These are phyloP conservation scores for Fusarium algeriense DNA, from an alignment of 2,329 filamentous ascomycete species.

Conservation along the genomic window DNA sequence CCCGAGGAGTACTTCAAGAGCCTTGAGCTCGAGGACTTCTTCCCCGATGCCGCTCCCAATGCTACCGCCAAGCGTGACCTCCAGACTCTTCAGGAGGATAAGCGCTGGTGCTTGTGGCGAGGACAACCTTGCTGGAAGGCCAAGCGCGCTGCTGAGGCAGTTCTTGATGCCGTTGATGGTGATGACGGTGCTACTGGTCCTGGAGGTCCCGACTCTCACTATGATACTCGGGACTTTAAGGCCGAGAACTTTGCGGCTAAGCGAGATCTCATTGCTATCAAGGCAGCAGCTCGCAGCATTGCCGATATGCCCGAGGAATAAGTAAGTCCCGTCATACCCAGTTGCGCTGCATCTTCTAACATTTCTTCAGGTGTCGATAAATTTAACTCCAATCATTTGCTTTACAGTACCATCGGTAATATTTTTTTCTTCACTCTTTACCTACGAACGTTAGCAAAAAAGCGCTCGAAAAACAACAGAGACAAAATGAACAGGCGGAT, in stretches of 20 bases:
- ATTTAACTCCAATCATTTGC: slow-evolving; percentile 21
- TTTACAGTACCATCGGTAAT: slow-evolving; percentile 6
- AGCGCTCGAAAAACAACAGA: slow-evolving; percentile 13
- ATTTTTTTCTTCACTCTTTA: slow-evolving; percentile 21
- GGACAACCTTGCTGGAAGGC: slow-evolving; percentile 56
- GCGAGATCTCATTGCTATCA: slow-evolving; percentile 49
- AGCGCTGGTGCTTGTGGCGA: slow-evolving; percentile 46
- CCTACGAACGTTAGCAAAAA: slow-evolving; percentile 20
- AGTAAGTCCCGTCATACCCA: slow-evolving; percentile 17
- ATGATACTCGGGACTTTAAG: slow-evolving; percentile 38
- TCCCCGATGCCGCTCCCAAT: slow-evolving; percentile 46
- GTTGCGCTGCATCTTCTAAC: slow-evolving; percentile 6
- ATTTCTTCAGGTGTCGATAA: slow-evolving; percentile 7
- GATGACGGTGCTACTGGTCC: slow-evolving; percentile 46
- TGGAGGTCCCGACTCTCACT: slow-evolving; percentile 40
- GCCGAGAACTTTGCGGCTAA: slow-evolving; percentile 54
- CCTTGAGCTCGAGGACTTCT: slow-evolving; percentile 48
- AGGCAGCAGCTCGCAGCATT: slow-evolving; percentile 47
- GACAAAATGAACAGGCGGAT: slow-evolving; percentile 21
- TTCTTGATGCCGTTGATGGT: slow-evolving; percentile 44
- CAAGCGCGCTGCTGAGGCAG: slow-evolving; percentile 48
- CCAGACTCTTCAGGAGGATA: slow-evolving; percentile 45
- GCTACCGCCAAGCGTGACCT: slow-evolving; percentile 35
- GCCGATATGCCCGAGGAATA: slow-evolving; percentile 40
- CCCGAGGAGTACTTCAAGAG: slow-evolving; percentile 50